phyloP scores from a whole-genome alignment of 148 eudicot species.

The Polygonum aviculare region DNA sequence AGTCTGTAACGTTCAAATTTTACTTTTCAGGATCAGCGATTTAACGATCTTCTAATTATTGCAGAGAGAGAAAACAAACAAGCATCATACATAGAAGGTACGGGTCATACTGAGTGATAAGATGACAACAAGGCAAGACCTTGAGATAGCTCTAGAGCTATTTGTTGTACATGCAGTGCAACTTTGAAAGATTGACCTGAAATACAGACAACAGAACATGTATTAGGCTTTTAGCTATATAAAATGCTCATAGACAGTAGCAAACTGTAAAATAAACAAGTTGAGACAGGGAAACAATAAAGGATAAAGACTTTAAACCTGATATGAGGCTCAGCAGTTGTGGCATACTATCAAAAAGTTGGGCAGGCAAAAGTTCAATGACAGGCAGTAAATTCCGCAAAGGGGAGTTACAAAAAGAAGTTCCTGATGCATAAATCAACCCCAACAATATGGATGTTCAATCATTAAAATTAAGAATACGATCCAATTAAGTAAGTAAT shows the following conservation, averaged over 20 bases:
- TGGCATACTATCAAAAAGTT: not conserved
- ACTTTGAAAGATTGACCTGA: slow-evolving; percentile 19
- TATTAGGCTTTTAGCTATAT: not conserved
- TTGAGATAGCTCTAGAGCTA: slow-evolving; percentile 13
- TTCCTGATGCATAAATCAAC: slow-evolving; percentile 1
- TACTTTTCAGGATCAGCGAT: not conserved
- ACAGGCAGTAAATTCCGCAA: not conserved
- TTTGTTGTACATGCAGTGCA: slow-evolving; percentile 1
- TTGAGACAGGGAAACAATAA: not conserved
- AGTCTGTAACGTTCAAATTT: not conserved
- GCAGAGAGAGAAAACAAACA: not conserved
- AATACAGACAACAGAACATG: not conserved
- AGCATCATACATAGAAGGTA: not conserved
- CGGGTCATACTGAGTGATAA: slow-evolving; percentile 26
- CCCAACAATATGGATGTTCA: no score
- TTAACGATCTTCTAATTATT: not conserved
- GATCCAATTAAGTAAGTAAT: no score
- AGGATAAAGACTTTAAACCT: not conserved
- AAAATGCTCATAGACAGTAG: not conserved
- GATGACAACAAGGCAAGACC: slow-evolving; percentile 24
- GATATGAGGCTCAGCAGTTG: slow-evolving; percentile 10
- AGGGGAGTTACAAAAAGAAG: slow-evolving; percentile 7
- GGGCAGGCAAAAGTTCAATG: not conserved
- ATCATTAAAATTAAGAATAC: not conserved
- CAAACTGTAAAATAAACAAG: not conserved